Evolutionary conservation across 2,329 filamentous ascomycete species (phyloP), one percentile per base, ranked within the genome.

Genomic region (Diatrype stigma): DNA sequence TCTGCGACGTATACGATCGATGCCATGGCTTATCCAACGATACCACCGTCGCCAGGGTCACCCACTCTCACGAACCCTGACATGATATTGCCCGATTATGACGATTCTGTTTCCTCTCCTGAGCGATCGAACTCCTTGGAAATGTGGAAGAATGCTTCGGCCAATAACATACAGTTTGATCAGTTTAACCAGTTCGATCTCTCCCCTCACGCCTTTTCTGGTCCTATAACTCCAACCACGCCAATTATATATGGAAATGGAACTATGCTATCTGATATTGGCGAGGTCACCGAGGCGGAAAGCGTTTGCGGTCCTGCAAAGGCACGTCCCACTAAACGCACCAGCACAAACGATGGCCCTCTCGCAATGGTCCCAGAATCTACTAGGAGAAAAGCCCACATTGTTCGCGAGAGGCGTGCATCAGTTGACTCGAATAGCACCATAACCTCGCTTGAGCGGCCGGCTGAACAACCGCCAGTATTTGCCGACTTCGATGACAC

Each of bases 41-140:
- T 44, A 44, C 40, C 40, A 17, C 65, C 76, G 42, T 70, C 77
- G 51, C 85, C 87, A 56, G 84, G 83, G 12, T 95, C 90, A 53
- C 92, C 92, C 45, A 96, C 92, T 2, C 75, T 96, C 63, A 95
- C 90, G 50, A 95, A 96, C 69, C 90, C 91, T 48, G 92, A 96
- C 68, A 92, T 96, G 90, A 96, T 96, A 62, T 75, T 96, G 48
- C 92, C 92, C 54, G 85, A 87, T 66, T 84, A 86, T 63, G 81
- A 84, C 57, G 78, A 77, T 67, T 66, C 80, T 68, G 67, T 74
- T 67, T 70, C 79, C 64, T 74, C 77, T 66, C 73, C 77, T 64
- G 71, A 81, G 62, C 70, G 71, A 63, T 72, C 78, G 51, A 76
- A 77, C 53, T 75, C 75, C 28, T 62, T 81, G n/a, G 70, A 68